Percentiles rank a stretch among this genome's conserved stretches.
Evolutionary conservation across 78 protist genomes (phyloP).

Genomic region (Cavenderia fasciculata): DNA sequence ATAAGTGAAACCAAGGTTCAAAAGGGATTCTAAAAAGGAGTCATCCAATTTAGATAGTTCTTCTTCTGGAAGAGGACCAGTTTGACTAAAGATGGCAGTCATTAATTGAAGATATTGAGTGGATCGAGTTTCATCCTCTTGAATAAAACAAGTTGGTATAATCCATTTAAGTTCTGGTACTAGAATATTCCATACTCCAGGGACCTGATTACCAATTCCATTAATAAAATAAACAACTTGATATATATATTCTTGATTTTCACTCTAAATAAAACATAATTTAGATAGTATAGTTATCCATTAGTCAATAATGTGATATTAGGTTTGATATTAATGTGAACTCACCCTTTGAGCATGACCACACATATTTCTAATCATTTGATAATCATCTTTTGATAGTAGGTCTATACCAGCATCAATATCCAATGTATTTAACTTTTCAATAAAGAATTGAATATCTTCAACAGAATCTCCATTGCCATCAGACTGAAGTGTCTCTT

Average conservation of each 20-base stretch:
- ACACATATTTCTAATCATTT: slow-evolving; percentile 27
- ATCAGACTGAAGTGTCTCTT: too few relatives aligned
- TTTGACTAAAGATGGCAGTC: not conserved
- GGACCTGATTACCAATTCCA: slow-evolving; percentile 7
- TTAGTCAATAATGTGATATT: not conserved
- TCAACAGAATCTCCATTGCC: not conserved
- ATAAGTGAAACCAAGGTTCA: slow-evolving; percentile 24
- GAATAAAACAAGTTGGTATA: slow-evolving; percentile 56
- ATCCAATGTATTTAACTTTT: slow-evolving; percentile 9
- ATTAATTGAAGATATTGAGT: not conserved
- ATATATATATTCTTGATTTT: slow-evolving; percentile 6
- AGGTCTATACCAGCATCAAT: not conserved
- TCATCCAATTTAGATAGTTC: slow-evolving; percentile 43
- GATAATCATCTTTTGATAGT: not conserved
- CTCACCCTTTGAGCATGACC: slow-evolving; percentile 12
- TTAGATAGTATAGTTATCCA: not conserved
- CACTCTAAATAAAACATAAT: slow-evolving; percentile 1
- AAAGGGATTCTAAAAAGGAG: slow-evolving; percentile 16
- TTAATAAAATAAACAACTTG: slow-evolving; percentile 45
- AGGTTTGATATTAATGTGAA: not conserved
- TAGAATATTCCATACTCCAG: not conserved
- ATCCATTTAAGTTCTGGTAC: slow-evolving; percentile 45
- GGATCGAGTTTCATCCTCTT: slow-evolving; percentile 6
- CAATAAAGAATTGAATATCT: not conserved
- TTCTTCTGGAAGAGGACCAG: slow-evolving; percentile 2